A percentile compares a stretch with the other conserved stretches of the same genome.
These are phyloP conservation scores for Coemansia javaensis DNA, from an alignment of 192 early-diverging fungal species.

Conservation along the genomic window DNA sequence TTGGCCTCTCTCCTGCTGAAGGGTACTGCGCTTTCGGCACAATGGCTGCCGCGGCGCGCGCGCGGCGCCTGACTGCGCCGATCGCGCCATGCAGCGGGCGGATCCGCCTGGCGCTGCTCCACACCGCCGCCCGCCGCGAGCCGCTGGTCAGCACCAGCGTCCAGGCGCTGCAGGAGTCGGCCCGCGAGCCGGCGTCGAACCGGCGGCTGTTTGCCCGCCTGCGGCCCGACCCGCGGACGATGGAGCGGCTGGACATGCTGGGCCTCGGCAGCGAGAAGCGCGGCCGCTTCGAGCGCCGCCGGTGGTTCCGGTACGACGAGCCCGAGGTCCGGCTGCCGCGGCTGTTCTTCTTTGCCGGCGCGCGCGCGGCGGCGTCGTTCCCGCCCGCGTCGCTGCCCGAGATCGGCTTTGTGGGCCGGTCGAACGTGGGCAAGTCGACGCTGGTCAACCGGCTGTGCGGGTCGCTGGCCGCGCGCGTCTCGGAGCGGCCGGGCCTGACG, in stretches of 20 bases:
- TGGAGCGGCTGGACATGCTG: slow-evolving; percentile 42
- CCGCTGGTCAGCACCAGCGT: slow-evolving; percentile 21
- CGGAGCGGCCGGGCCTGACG: slow-evolving; percentile 71
- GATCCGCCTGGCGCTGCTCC: neutral
- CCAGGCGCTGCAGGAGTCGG: slow-evolving; percentile 20
- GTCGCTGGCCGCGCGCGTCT: slow-evolving; percentile 58
- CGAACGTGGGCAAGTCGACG: slow-evolving; percentile 78
- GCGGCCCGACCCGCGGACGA: slow-evolving; percentile 22
- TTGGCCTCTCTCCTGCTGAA: too few relatives aligned
- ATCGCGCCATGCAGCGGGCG: slow-evolving; percentile 4
- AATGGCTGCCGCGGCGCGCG: too few relatives aligned
- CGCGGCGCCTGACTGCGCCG: too few relatives aligned
- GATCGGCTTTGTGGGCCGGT: slow-evolving; percentile 57
- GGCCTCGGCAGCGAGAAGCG: slow-evolving; percentile 37
- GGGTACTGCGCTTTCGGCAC: too few relatives aligned
- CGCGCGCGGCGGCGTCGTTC: slow-evolving; percentile 35
- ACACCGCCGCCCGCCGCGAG: neutral
- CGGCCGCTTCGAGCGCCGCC: slow-evolving; percentile 39
- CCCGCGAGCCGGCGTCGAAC: slow-evolving; percentile 26
- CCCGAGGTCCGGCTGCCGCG: slow-evolving; percentile 40
- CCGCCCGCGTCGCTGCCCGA: slow-evolving; percentile 38
- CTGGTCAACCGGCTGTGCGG: slow-evolving; percentile 65
- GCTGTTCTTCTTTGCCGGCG: slow-evolving; percentile 47
- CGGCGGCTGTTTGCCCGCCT: slow-evolving; percentile 39
- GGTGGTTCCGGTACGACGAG: slow-evolving; percentile 44